Evolutionary conservation across 495 filamentous ascomycete species (phyloP).

Genomic region (Bombardia bombarda): DNA sequence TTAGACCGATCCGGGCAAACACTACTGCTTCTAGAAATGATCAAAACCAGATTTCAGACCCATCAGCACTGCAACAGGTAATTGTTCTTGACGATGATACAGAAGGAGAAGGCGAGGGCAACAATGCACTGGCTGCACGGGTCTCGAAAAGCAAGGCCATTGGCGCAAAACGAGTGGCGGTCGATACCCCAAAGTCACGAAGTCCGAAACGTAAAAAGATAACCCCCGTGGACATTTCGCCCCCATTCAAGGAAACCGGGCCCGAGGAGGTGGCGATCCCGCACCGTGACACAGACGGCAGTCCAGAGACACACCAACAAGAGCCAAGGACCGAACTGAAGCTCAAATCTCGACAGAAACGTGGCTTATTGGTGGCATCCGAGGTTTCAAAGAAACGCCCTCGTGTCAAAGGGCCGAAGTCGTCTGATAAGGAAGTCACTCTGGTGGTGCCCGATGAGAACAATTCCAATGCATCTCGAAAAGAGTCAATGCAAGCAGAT

Average conservation of each 20-base stretch:
- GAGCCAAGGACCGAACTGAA: slow-evolving; percentile 31
- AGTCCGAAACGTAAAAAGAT: background rate
- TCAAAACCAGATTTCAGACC: background rate
- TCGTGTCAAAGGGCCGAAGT: too few relatives aligned
- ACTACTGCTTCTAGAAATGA: too few relatives aligned
- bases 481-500: background rate
- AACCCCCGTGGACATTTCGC: background rate
- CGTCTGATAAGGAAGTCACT: too few relatives aligned
- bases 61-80: background rate
- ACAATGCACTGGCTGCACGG: background rate
- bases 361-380: slow-evolving; percentile 30
- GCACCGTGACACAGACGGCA: background rate
- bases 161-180: background rate
- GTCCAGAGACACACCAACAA: background rate
- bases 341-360: slow-evolving; percentile 33
- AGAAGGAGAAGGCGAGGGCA: background rate
- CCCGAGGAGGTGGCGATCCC: background rate
- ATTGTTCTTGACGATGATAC: slow-evolving; percentile 14
- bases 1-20: too few relatives aligned
- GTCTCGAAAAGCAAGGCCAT: background rate
- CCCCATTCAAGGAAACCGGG: background rate
- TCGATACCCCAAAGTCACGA: background rate
- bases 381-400: slow-evolving; percentile 14
- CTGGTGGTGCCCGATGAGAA: too few relatives aligned
- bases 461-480: too few relatives aligned